Evolutionary conservation across 1,284 basidiomycete species (phyloP), one percentile per base, ranked within the genome.

Genomic region (Malassezia sympodialis): DNA sequence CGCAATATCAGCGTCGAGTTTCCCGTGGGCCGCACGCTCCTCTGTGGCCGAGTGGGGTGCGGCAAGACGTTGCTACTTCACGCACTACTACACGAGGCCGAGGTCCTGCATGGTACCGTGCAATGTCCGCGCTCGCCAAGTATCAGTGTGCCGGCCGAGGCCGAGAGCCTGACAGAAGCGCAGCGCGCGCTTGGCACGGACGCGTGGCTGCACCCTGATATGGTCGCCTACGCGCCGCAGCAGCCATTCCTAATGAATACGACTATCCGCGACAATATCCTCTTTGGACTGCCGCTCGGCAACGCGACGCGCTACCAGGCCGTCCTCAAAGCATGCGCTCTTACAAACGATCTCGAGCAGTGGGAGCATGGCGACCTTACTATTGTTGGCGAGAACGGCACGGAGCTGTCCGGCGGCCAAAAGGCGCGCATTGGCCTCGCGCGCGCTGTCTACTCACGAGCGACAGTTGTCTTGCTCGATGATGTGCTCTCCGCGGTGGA

Each of bases 401-500:
- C 65, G 4, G 59, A 59, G 12, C 63, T 73, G 4, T 66, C 63
- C 12, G 70, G 70, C 4, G 68, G 69, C 4, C 69, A 69, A 47
- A 65, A 65, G 34, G 64, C 65, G 15, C 50, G 69, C 32, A 57
- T 72, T 19, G 57, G 60, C 4, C 59, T 73, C 12, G 71, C 71
- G 10, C 59, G 68, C 4, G 62, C 70, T 1, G 44, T 72, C 6
- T 73, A 72, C 44, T 61, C 64, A 10, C 65, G 63, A 28, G 60
- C 68, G 1, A 43, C 54, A 7, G 57, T 63, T 2, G 35, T 72
- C 8, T 56, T 73, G 3, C 59, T 73, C n/a, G 71, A 70, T 52
- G 70, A 73, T 35, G 63, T 71, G n/a, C 49, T 72, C 31, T 56
- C 69, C 0, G 67, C 68, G 1, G 83, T 88, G 2, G 86, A 88